Conservation (phyloP, 805 yeast genomes). For the Lachancea meyersii region DNA sequence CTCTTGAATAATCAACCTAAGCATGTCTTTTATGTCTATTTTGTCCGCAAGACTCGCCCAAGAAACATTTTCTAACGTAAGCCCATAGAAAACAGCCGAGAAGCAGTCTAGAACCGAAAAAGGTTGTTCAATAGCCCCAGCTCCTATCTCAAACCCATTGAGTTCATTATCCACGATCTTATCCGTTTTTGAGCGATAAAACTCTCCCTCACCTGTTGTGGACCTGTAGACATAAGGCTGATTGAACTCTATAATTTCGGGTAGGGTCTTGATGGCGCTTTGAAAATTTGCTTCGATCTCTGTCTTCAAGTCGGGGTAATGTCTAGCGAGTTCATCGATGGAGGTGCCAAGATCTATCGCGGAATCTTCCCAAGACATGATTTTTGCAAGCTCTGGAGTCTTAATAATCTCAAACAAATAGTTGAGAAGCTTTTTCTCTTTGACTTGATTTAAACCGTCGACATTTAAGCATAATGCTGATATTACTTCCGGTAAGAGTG, state of each 20-base stretch:
- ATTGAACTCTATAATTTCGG: constrained; percentile 36
- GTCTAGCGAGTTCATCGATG: constrained; percentile 77
- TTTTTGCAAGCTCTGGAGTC: constrained; percentile 45
- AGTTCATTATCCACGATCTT: constrained; percentile 39
- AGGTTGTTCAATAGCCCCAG: constrained; percentile 48
- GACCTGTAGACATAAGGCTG: constrained; percentile 41
- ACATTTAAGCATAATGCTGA: constrained; percentile 79
- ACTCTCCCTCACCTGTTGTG: constrained; percentile 32
- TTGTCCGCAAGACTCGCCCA: constrained; percentile 39
- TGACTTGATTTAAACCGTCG: constrained; percentile 59
- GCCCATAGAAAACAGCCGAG: constrained; percentile 41
- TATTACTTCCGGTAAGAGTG: constrained; percentile 63
- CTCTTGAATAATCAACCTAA: constrained; percentile 42
- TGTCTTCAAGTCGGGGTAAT: constrained; percentile 68
- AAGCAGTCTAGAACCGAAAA: constrained; percentile 47
- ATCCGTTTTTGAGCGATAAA: constrained; percentile 41
- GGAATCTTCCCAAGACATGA: constrained; percentile 47
- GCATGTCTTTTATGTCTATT: constrained; percentile 40
- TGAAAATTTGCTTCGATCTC: constrained; percentile 45
- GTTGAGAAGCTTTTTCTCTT: constrained; percentile 35
- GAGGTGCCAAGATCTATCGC: constrained; percentile 55
- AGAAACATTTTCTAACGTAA: constrained; percentile 43
- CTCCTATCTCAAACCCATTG: constrained; percentile 35
- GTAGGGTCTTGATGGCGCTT: constrained; percentile 40
- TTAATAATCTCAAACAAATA: constrained; percentile 47